Evolutionary conservation across 2,329 filamentous ascomycete species (phyloP).

Genomic region (Juglanconis juglandina): DNA sequence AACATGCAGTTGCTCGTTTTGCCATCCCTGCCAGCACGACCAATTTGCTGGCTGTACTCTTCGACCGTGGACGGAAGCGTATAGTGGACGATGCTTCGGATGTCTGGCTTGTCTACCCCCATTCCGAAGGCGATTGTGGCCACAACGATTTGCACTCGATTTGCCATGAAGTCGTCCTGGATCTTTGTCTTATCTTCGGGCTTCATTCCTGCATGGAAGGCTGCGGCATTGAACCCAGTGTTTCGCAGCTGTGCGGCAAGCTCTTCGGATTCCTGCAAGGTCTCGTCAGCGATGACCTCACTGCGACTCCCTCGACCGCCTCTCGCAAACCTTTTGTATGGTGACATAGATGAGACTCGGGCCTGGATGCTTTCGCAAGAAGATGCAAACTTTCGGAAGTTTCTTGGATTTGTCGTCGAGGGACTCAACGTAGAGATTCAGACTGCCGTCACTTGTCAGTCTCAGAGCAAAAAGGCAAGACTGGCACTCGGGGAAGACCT

Average conservation of each 20-base stretch:
- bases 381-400: constrained; percentile 41
- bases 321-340: constrained; percentile 39
- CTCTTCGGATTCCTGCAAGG: constrained; percentile 38
- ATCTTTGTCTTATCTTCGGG: constrained; percentile 39
- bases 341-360: constrained; percentile 61
- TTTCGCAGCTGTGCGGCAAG: constrained; percentile 36
- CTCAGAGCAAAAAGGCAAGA: not conserved
- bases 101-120: constrained; percentile 56
- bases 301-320: too few relatives aligned
- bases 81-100: constrained; percentile 53
- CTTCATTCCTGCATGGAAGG: constrained; percentile 51
- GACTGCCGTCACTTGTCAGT: constrained; percentile 25
- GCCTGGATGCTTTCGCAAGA: constrained; percentile 49
- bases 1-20: constrained; percentile 53
- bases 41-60: constrained; percentile 57
- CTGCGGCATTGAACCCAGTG: constrained; percentile 38
- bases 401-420: constrained; percentile 41
- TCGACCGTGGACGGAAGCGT: constrained; percentile 50
- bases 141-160: constrained; percentile 42
- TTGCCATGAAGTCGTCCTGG: constrained; percentile 51
- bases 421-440: constrained; percentile 50
- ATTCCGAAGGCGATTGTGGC: constrained; percentile 59
- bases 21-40: constrained; percentile 53
- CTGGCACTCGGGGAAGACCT: not conserved
- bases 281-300: not conserved